Conservation (phyloP, 2,329 filamentous ascomycete species). For the Zymoseptoria pseudotritici region DNA sequence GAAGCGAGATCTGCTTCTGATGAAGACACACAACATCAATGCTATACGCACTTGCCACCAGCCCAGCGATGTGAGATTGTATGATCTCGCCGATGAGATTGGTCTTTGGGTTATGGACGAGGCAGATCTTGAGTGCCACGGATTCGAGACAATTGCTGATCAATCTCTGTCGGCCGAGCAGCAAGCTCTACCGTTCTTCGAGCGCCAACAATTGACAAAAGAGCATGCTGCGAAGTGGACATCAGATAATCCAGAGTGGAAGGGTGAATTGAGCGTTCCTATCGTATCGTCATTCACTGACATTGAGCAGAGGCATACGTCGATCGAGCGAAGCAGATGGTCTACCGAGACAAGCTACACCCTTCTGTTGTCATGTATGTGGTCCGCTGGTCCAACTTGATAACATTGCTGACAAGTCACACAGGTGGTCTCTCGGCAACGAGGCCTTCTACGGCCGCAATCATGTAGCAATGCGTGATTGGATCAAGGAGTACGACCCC, state of each 20-base stretch:
- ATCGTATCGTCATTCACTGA: neutral
- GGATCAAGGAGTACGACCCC: conserved; percentile 51
- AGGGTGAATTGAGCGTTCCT: conserved; percentile 17
- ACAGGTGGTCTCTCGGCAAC: conserved; percentile 62
- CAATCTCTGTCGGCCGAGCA: conserved; percentile 35
- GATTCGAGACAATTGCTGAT: conserved; percentile 34
- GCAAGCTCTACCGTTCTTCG: conserved; percentile 47
- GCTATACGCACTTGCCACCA: conserved; percentile 63
- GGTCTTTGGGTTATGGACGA: conserved; percentile 59
- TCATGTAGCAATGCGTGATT: conserved; percentile 60
- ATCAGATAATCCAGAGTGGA: conserved; percentile 55
- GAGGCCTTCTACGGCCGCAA: conserved; percentile 66
- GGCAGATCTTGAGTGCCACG: conserved; percentile 44
- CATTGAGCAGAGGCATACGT: conserved; percentile 48
- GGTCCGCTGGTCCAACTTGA: conserved; percentile 27
- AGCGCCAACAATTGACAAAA: conserved; percentile 45
- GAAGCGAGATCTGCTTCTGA: conserved; percentile 54
- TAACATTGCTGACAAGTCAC: neutral
- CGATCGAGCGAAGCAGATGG: conserved; percentile 57
- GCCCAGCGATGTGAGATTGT: conserved; percentile 53
- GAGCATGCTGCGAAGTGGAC: conserved; percentile 51
- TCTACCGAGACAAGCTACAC: conserved; percentile 64
- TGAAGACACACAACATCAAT: conserved; percentile 67
- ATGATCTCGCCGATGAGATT: conserved; percentile 57
- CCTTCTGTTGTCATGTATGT: conserved; percentile 54